These are phyloP conservation scores for Tulasnella sp. DNA, from an alignment of 768 basidiomycete species.

Conservation along the genomic window DNA sequence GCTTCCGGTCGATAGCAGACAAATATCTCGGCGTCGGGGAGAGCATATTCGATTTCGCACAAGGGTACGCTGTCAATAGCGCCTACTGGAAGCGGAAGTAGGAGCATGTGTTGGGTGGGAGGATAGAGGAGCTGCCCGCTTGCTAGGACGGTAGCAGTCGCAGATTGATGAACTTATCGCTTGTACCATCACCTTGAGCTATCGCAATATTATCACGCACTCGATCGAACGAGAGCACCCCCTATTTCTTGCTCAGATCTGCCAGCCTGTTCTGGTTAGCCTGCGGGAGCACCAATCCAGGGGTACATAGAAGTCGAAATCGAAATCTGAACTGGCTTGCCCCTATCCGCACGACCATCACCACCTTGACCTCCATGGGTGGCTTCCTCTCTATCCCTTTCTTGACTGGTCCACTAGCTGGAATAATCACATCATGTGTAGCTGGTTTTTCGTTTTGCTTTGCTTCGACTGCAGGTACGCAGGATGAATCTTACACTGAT, in stretches of 20 bases:
- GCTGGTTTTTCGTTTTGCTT: constrained; percentile 76
- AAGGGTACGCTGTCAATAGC: constrained; percentile 79
- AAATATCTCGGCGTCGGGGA: constrained; percentile 80
- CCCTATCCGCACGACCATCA: neutral
- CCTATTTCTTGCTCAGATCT: neutral
- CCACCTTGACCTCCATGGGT: constrained; percentile 26
- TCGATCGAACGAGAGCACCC: neutral
- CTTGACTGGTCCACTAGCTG: constrained; percentile 28
- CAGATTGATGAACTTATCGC: neutral
- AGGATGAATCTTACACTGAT: neutral
- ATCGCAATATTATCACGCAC: neutral
- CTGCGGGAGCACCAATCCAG: neutral
- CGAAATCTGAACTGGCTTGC: neutral
- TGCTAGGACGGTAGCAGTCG: neutral
- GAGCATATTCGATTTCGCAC: constrained; percentile 74
- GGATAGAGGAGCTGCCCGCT: neutral
- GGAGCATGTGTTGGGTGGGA: neutral
- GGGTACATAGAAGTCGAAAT: constrained; percentile 8
- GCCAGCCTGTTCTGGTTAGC: neutral
- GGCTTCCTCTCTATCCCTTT: constrained; percentile 32
- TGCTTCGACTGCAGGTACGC: constrained; percentile 69
- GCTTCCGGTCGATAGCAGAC: constrained; percentile 62
- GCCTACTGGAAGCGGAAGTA: constrained; percentile 42
- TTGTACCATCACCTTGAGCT: neutral
- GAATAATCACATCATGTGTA: constrained; percentile 69